Conservation (phyloP, 495 filamentous ascomycete genomes). For the Penicillium atrosanguineum region DNA sequence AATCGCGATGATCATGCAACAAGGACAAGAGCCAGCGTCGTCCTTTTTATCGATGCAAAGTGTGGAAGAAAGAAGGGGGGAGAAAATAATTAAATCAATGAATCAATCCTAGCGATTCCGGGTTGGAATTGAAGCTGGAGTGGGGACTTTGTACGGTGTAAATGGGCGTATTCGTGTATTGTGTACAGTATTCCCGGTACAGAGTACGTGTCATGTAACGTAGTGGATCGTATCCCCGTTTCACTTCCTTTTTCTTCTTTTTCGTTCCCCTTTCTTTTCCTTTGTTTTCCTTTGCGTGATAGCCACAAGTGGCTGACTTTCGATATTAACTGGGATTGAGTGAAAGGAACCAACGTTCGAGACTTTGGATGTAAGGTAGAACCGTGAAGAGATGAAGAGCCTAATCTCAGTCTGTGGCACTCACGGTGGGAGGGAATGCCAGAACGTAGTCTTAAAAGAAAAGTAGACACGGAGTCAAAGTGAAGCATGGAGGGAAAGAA, state of each 20-base stretch:
- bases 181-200: conserved; percentile 3
- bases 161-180: not conserved
- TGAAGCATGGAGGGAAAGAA: not conserved
- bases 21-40: conserved; percentile 29
- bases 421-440: conserved; percentile 10
- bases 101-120: conserved; percentile 25
- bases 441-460: not conserved
- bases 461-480: conserved; percentile 6
- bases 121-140: conserved; percentile 30
- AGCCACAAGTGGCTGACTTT: conserved; percentile 2
- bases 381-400: not conserved
- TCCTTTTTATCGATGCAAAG: conserved; percentile 16
- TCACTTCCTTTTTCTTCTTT: not conserved
- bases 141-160: conserved; percentile 17
- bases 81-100: conserved; percentile 32
- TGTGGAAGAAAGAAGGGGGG: conserved; percentile 8
- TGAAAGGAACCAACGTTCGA: not conserved
- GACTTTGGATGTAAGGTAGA: not conserved
- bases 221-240: not conserved
- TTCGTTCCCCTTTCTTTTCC: not conserved
- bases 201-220: conserved; percentile 6
- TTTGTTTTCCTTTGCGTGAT: not conserved
- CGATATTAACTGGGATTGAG: not conserved
- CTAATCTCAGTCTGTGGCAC: conserved; percentile 4
- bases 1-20: conserved; percentile 25